Evolutionary conservation across 768 basidiomycete species (phyloP), one percentile per base, ranked within the genome.

Genomic region (Hypholoma fasciculare): DNA sequence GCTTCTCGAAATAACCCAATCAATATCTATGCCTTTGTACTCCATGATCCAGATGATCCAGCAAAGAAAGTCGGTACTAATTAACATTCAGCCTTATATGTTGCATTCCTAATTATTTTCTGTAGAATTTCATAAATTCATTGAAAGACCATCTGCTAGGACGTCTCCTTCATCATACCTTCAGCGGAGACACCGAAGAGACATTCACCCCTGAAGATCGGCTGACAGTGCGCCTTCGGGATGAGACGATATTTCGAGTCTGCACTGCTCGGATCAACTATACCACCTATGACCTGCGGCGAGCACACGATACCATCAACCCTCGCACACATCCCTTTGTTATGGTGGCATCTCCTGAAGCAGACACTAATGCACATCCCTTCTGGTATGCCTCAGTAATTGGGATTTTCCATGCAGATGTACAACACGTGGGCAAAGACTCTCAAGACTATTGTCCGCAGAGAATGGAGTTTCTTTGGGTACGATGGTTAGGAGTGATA

Each of bases 91-190:
- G 9, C 34, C n/a, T 7, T 30, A 7, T 34, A 30, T 50, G 26
- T 9, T 46, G 9, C 1, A 9, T n/a, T 36, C 19, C 13, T 50
- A n/a, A 17, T 30, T 5, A 26, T 23, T 5, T 23, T 23, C 16
- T 50, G 44, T 49, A 67, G 64, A 23, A 52, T 19, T 74, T 75
- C 58, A 36, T 72, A 8, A 59, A 69, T 0, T 65, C 73, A 39
- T 66, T 78, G 4, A 39, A 74, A 54, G 62, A 74, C 36, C 70
- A 77, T 49, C 61, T 74, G 12, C 69, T 76, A 2, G 70, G 68
- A 1, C 68, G 74, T 8, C 53, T 75, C 14, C 65, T 60, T 19
- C 48, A 23, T 1, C 62, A 57, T 37, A 60, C 51, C 14, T 71
- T 63, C 30, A 73, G 74, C 23, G 74, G 67, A 0, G 75, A 68